Base-by-base conservation (phyloP, 495 filamentous ascomycete genomes). In the Hypoxylon lienhwacheense region DNA sequence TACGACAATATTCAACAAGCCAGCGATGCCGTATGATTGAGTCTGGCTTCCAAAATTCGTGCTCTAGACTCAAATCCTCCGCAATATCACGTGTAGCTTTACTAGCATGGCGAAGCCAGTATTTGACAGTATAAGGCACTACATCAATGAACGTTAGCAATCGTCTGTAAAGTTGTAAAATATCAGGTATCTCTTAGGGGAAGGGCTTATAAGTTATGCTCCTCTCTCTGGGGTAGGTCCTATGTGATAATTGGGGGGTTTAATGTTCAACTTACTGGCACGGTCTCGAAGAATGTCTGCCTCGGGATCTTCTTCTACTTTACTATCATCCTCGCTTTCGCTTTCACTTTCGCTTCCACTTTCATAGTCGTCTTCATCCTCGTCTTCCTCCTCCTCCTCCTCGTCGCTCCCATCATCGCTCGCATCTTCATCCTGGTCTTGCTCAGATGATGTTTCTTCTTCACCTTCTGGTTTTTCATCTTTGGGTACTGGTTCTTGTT, bases 51-150 rank as follows among this genome's bases (percentile, higher is more conserved):
- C 70, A 72, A 41, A 72, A 72, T 12, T 61, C 61, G 12, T 66
- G 40, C 17, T 71, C 65, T 5, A 61, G 19, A 36, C 65, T 68
- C 19, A 72, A 48, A 26, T 66, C 59, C 12, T 72, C 66, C 7
- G 63, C 68, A 25, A 72, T 66, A 29, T 72, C 70, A 12, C 42
- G 63, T 7, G 70, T 72, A 15, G 70, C 69, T 14, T 72, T 64
- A 26, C 65, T 65, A 2, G 65, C 70, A 31, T 72, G 70, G 19
- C 61, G 59, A 14, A 72, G 60, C 70, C 70, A 72, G 37, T 72
- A 40, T 43, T 72, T 72, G 37, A 70, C 59, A 7, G 67, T 59
- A 20, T 72, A 72, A 11, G 59, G 63, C 17, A 55, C 58, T 61
- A 16, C 12, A 7, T n/a, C 10, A 11, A 1, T 34, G 3, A 7